These are phyloP conservation scores for Gastrolobium villosum DNA, from an alignment of 306 rosid species.

Conservation along the genomic window DNA sequence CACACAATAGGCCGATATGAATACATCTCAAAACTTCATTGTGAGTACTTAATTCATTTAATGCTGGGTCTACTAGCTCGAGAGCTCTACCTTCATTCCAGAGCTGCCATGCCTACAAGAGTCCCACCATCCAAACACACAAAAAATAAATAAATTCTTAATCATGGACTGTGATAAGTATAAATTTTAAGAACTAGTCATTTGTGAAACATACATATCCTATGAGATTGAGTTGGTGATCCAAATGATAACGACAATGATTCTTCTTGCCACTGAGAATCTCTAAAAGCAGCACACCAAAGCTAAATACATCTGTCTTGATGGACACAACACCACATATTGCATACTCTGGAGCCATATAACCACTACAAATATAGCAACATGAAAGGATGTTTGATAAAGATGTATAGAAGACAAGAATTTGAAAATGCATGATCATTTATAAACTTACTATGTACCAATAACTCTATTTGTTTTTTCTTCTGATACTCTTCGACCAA, in stretches of 20 bases:
- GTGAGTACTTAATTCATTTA: constrained; percentile 15
- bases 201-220: constrained; percentile 44
- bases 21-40: constrained; percentile 50
- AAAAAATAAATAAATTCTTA: not conserved
- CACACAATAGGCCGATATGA: constrained; percentile 57
- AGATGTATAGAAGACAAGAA: not conserved
- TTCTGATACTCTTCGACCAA: constrained; percentile 33
- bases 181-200: not conserved
- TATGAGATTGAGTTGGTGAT: constrained; percentile 30
- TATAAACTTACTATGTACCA: constrained; percentile 52
- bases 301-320: constrained; percentile 56
- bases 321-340: constrained; percentile 49
- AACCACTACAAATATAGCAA: constrained; percentile 37
- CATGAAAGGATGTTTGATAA: not conserved
- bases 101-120: constrained; percentile 51
- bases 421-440: not conserved
- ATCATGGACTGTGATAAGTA: not conserved
- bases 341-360: constrained; percentile 49
- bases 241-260: not conserved
- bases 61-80: constrained; percentile 42
- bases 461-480: constrained; percentile 51
- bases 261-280: constrained; percentile 46
- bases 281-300: constrained; percentile 51
- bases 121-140: not conserved
- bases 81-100: constrained; percentile 54